phyloP scores from a whole-genome alignment of 306 rosid genomes.

The Cicer chorassanicum region DNA sequence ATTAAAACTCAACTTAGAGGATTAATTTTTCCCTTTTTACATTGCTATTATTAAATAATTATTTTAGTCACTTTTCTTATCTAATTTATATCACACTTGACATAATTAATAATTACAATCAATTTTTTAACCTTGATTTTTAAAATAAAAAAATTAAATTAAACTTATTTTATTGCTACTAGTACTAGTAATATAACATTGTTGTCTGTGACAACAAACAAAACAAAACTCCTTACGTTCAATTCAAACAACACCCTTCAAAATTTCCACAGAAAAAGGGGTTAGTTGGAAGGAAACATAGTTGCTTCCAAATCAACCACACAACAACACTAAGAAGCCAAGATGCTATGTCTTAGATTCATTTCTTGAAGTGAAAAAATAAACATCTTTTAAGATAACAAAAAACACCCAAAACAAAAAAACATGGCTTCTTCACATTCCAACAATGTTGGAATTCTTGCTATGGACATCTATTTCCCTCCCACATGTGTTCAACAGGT shows the following conservation, averaged over 20 bases:
- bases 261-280: not conserved
- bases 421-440: not conserved
- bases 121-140: too few species aligned
- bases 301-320: slow-evolving; percentile 7
- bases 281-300: not conserved
- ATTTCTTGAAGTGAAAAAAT: not conserved
- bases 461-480: slow-evolving; percentile 90
- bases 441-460: slow-evolving; percentile 82
- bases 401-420: not conserved
- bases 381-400: too few species aligned
- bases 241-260: slow-evolving; percentile 1
- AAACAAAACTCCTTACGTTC: not conserved
- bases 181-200: too few species aligned
- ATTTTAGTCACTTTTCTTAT: too few species aligned
- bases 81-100: too few species aligned
- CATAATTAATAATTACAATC: too few species aligned
- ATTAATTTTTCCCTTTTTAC: too few species aligned
- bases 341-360: not conserved
- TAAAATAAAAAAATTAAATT: too few species aligned
- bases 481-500: slow-evolving; percentile 85
- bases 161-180: too few species aligned
- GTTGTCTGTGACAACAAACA: not conserved
- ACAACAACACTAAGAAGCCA: not conserved
- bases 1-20: too few species aligned
- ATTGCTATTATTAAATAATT: too few species aligned